These are phyloP conservation scores for Wallacemonas sp. DNA, from an alignment of 208 protist genomes.

Conservation along the genomic window DNA sequence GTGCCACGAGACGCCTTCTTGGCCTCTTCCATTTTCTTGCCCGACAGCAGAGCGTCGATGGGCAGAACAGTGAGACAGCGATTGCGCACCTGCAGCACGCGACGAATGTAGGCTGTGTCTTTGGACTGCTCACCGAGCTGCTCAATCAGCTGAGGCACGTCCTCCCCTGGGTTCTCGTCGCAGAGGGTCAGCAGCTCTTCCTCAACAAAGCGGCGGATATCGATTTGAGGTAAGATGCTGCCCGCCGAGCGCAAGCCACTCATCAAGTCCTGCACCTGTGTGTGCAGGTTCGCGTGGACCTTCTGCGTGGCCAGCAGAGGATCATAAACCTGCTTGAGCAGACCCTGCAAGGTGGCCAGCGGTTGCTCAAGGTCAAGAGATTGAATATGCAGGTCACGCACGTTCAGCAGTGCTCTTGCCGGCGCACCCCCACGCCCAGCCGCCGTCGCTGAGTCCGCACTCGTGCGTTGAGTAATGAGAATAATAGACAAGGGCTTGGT, in stretches of 20 bases:
- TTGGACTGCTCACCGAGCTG: constrained; percentile 55
- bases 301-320: constrained; percentile 50
- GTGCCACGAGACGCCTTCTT: no score
- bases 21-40: constrained; percentile 30
- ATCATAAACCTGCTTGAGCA: constrained; percentile 75
- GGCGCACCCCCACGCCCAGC: not conserved
- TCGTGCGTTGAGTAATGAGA: not conserved
- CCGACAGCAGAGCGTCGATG: constrained; percentile 45
- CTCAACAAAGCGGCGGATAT: constrained; percentile 71
- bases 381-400: constrained; percentile 65
- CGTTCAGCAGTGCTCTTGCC: constrained; percentile 18
- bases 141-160: constrained; percentile 72
- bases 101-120: constrained; percentile 62
- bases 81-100: constrained; percentile 64
- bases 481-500: constrained; percentile 14
- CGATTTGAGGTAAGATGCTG: constrained; percentile 56
- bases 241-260: constrained; percentile 60
- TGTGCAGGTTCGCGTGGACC: constrained; percentile 43
- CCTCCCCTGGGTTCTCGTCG: constrained; percentile 49
- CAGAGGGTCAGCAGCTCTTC: constrained; percentile 75
- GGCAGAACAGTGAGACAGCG: constrained; percentile 54
- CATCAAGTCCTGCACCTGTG: constrained; percentile 74
- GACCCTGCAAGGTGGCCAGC: constrained; percentile 53
- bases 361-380: constrained; percentile 62
- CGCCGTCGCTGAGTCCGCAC: not conserved